Evolutionary conservation across 768 basidiomycete species (phyloP), one percentile per base, ranked within the genome.

Genomic region (Gelatoporia subvermispora): DNA sequence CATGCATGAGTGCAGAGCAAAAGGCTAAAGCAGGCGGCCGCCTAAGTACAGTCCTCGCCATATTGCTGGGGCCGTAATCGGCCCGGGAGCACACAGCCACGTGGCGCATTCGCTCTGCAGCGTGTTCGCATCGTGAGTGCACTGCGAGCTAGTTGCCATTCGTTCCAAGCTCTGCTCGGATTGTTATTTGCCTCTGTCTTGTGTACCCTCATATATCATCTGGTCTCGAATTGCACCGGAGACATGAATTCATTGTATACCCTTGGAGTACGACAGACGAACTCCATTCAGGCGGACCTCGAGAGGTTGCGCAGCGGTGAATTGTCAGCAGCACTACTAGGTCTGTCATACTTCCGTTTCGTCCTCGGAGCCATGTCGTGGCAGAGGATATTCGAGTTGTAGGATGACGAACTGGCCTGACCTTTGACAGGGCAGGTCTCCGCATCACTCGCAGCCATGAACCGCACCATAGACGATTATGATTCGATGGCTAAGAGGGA

Each of bases 401-500:
- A 16, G 23, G 22, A 23, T 43, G 22, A 37, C 35, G 39, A 45
- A 15, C 34, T 20, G 42, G 24, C 51, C 64, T 36, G 54, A 56
- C 58, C 51, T 64, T 48, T 52, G 62, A 28, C 73, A 94, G 94
- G 94, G 67, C 95, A 98, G 78, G 93, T 99, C 68, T 90, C 91
- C 25, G 93, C 94, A n/a, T 93, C 92, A 8, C 74, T 99, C n/a
- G 82, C 92, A 22, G 93, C 93, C 2, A 85, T 98, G 78, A 85
- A 89, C 43, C 72, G 96, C 49, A 93, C 96, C 46, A 85, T 98
- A 54, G 94, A 97, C 52, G 96, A 99, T 62, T 98, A 95, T 62
- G 94, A 97, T 59, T 86, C 88, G 8, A 93, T 98, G 89, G 92
- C 90, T 0, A 90, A 86, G 71, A 77, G 94, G 53, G 96, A 99